Evolutionary conservation across 192 early-diverging fungal genomes (phyloP), one percentile per base, ranked within the genome.

Genomic region (Coemansia sp.): DNA sequence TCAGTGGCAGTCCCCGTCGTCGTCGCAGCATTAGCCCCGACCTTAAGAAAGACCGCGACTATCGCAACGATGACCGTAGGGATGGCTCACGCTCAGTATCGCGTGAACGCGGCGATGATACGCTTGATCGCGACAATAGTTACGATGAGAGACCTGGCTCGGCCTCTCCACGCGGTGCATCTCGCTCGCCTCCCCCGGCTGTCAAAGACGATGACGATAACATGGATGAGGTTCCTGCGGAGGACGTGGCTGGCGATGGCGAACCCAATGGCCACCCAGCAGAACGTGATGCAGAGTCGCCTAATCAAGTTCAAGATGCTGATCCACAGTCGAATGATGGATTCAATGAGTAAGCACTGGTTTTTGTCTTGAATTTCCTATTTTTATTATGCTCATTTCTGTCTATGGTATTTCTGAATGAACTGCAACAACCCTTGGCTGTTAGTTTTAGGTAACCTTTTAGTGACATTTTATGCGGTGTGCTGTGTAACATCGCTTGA

Each of bases 11-110:
- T 17, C 39, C 39, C 17, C 39, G 39, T 46, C 39, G 22, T 14
- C 42, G 22, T n/a, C 42, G 19, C 25, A 9, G 14, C 11, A 19
- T 46, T 46, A 46, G 39, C 39, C 39, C 39, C 3, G 39, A 3
- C 17, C 3, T 46, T 17, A 46, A 46, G 39, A 39, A 51, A 11
- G 51, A 46, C 25, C 0, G 25, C 32, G 62, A 63, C 31, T 31
- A 36, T 21, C 69, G 67, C 30, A 23, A 36, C 24, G 61, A 61
- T 11, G 58, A 66, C 30, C 57, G 58, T 33, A 57, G 59, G 39
- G 52, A 66, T 46, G 63, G 53, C 51, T 65, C 74, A 55, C 66
- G 71, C 46, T 67, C 74, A 23, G 57, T 51, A 4, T 69, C 84
- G 42, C 66, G 59, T 32, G 21, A 30, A 17, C 63, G 53, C 6